These are phyloP conservation scores for Aspergillus hancockii DNA, from an alignment of 495 filamentous ascomycete species.

Conservation along the genomic window DNA sequence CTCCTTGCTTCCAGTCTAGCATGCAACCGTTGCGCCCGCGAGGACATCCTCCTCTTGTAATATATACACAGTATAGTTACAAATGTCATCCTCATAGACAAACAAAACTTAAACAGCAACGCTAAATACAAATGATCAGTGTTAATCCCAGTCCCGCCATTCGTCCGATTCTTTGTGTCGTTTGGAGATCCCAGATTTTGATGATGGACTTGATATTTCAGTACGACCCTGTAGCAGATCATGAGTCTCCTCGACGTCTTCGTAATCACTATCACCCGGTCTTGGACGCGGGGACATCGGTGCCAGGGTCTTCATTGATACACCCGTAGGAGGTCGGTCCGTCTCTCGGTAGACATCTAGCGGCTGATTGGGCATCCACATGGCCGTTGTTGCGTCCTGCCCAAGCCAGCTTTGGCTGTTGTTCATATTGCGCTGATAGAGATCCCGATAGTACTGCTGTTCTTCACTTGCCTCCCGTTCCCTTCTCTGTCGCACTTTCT, in stretches of 20 bases:
- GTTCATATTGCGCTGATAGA: conserved; percentile 43
- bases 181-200: conserved; percentile 1
- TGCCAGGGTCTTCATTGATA: conserved; percentile 56
- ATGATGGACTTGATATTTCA: conserved; percentile 4
- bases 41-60: background rate
- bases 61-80: background rate
- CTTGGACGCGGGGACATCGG: conserved; percentile 45
- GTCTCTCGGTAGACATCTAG: conserved; percentile 48
- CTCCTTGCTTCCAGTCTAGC: background rate
- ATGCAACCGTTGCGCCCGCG: conserved; percentile 1
- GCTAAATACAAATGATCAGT: conserved; percentile 1
- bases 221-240: conserved; percentile 23
- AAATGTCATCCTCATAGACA: background rate
- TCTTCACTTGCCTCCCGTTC: conserved; percentile 54
- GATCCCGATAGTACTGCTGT: conserved; percentile 48
- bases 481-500: conserved; percentile 57
- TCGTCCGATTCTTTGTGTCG: conserved; percentile 28
- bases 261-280: conserved; percentile 45
- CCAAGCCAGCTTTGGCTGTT: conserved; percentile 38
- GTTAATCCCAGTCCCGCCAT: conserved; percentile 49
- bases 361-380: conserved; percentile 43
- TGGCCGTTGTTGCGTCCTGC: conserved; percentile 14
- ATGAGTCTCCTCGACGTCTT: conserved; percentile 33
- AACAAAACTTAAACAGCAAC: conserved; percentile 1
- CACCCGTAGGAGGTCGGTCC: conserved; percentile 48